phyloP scores from a whole-genome alignment of 768 basidiomycete species.

The Boletus fagicola region DNA sequence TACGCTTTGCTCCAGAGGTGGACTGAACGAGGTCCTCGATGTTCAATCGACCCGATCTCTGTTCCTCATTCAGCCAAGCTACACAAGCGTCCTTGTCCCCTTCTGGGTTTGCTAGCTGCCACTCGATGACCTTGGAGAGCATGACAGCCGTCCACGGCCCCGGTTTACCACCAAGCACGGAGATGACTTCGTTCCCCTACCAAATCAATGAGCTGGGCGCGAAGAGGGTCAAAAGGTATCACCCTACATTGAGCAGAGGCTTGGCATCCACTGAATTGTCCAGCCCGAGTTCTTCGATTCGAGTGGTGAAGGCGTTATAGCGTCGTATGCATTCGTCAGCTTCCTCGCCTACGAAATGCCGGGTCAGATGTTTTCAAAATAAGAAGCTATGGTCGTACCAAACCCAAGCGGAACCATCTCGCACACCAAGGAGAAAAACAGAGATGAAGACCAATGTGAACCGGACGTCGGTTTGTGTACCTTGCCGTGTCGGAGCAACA shows the following conservation, averaged over 20 bases:
- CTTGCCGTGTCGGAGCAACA: slow-evolving; percentile 61
- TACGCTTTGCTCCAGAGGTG: slow-evolving; percentile 26
- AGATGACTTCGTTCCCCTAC: slow-evolving; percentile 71
- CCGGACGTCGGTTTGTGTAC: slow-evolving; percentile 65
- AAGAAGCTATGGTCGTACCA: slow-evolving; percentile 20
- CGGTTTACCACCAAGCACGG: slow-evolving; percentile 52
- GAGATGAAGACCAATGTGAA: slow-evolving; percentile 65
- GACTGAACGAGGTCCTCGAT: slow-evolving; percentile 27
- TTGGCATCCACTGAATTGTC: slow-evolving; percentile 61
- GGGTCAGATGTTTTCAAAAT: not conserved
- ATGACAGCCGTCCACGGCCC: slow-evolving; percentile 71
- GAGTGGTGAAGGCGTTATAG: slow-evolving; percentile 66
- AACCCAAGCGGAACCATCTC: slow-evolving; percentile 62
- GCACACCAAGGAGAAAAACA: slow-evolving; percentile 73
- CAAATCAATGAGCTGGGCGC: slow-evolving; percentile 2
- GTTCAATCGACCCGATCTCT: slow-evolving; percentile 44
- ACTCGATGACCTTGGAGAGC: slow-evolving; percentile 67
- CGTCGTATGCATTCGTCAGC: slow-evolving; percentile 48
- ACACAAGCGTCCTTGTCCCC: slow-evolving; percentile 65
- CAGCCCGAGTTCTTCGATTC: slow-evolving; percentile 62
- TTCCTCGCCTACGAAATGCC: slow-evolving; percentile 37
- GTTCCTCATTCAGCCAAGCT: slow-evolving; percentile 64
- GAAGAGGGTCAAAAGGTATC: not conserved
- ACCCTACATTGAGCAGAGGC: slow-evolving; percentile 75
- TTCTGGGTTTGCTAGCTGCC: slow-evolving; percentile 80